These are phyloP conservation scores for Byssochlamys sp. DNA, from an alignment of 2,329 filamentous ascomycete genomes.

Conservation along the genomic window DNA sequence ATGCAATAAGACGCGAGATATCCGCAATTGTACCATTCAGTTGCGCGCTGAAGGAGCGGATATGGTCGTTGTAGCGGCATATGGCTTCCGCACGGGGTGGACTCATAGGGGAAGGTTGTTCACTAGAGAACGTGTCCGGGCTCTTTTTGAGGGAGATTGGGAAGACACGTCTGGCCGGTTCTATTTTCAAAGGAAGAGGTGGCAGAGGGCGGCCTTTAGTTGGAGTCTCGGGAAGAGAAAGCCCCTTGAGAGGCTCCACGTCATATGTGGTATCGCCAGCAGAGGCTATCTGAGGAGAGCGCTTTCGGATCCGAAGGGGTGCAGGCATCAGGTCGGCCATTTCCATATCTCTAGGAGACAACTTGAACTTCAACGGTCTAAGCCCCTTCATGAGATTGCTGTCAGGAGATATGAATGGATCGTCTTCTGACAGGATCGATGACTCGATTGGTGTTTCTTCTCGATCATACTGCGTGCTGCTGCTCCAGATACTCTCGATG, in stretches of 20 bases:
- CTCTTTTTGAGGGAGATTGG: neutral
- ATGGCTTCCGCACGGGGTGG: slow-evolving; percentile 6
- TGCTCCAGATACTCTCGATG: neutral
- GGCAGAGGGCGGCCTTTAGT: neutral
- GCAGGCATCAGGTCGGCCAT: slow-evolving; percentile 2
- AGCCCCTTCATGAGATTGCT: neutral
- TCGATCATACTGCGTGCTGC: neutral
- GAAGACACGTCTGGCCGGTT: neutral
- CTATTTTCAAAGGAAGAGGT: neutral
- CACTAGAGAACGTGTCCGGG: neutral
- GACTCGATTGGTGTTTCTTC: neutral
- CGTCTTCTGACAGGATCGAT: slow-evolving; percentile 1
- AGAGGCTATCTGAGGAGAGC: neutral
- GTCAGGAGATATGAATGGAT: slow-evolving; percentile 4
- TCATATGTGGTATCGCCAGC: neutral
- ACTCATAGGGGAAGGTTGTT: neutral
- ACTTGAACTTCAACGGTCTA: neutral
- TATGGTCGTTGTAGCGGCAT: slow-evolving; percentile 14
- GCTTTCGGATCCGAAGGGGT: slow-evolving; percentile 7
- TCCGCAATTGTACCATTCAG: slow-evolving; percentile 18
- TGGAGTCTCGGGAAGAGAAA: neutral
- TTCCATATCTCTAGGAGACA: neutral
- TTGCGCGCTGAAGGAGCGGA: slow-evolving; percentile 17
- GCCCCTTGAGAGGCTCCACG: neutral
- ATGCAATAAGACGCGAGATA: slow-evolving; percentile 17